Evolutionary conservation across 352 stramenopile genomes (phyloP).

Genomic region (Globisporangium perplexum): DNA sequence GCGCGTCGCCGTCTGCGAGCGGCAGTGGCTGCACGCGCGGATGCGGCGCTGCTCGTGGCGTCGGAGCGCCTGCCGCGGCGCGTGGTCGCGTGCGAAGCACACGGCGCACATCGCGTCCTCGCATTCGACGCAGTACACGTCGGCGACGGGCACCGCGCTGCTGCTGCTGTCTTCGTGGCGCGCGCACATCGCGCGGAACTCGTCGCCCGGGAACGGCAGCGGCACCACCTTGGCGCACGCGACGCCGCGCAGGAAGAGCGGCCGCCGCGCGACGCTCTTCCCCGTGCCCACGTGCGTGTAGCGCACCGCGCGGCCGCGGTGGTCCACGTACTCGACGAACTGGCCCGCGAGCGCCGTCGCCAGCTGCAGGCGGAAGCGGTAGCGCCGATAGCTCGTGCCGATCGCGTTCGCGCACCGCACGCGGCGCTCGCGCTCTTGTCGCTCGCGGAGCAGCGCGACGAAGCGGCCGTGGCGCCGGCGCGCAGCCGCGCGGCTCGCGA

Average conservation of each 20-base stretch:
- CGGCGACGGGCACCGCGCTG: too few relatives aligned
- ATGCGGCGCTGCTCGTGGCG: conserved; percentile 32
- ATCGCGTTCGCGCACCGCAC: conserved; percentile 27
- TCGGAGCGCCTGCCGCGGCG: conserved; percentile 37
- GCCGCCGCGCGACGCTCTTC: conserved; percentile 27
- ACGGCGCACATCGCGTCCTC: conserved; percentile 59
- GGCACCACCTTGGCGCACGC: conserved; percentile 42
- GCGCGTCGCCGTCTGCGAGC: conserved; percentile 46
- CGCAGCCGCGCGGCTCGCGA: conserved; percentile 30
- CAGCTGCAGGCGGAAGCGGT: conserved; percentile 39
- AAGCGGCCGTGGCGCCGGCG: conserved; percentile 43
- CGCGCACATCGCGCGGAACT: conserved; percentile 60
- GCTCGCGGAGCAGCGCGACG: conserved; percentile 28
- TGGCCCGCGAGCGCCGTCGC: conserved; percentile 37
- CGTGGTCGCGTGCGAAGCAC: conserved; percentile 64
- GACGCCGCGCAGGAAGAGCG: conserved; percentile 52
- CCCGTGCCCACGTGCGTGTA: conserved; percentile 40
- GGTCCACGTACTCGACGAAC: conserved; percentile 62
- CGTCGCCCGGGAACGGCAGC: conserved; percentile 60
- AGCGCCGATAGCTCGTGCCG: conserved; percentile 38
- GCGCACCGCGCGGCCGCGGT: conserved; percentile 28
- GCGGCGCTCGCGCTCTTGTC: conserved; percentile 21
- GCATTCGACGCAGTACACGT: conserved; percentile 65
- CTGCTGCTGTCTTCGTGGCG: conserved; percentile 47
- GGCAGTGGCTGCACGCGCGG: conserved; percentile 41